Base-by-base conservation (phyloP, 139 green algal genomes). In the Zygnema cylindricum region DNA sequence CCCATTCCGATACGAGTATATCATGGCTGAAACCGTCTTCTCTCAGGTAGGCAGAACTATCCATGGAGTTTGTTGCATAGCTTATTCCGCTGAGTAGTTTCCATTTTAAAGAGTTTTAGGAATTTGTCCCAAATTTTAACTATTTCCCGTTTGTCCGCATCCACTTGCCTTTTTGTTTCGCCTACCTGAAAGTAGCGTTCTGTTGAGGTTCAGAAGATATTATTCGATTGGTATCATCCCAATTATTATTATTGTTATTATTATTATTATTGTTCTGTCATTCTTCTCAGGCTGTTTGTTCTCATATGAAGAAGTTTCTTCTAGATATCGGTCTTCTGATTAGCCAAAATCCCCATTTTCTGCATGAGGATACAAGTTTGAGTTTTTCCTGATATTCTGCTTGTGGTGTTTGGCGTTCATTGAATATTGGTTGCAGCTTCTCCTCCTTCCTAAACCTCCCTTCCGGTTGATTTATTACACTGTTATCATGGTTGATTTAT, bases 1-100 rank as follows among this genome's bases (percentile, higher is more conserved):
- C 41, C 92, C 93, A 22, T 96, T 92, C 69, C 38, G 90, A 23
- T 92, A 95, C 88, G 93, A 92, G 69, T 85, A 93, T 32, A 84
- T 98, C 41, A 89, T 98, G 79, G 92, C 92, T 16, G 95, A 98
- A 93, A 90, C 93, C 39, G 90, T 98, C 35, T 97, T 98, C 82
- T 90, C 93, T 1, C 86, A 91, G 85, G 85, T 89, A 36, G 41
- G 49, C 16, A 63, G 49, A 16, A 63, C 16, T 63, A 7, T 63
- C 49, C 16, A 63, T 16, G 49, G 49, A 63, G 7, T 25, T 63
- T 63, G n/a, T n/a, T n/a, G n/a, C n/a, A n/a, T n/a, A n/a, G n/a
- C n/a, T n/a, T n/a, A n/a, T n/a, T n/a, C n/a, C n/a, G n/a, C n/a
- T n/a, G n/a, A n/a, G n/a, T n/a, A n/a, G n/a, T n/a, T n/a, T n/a